Base-by-base conservation (phyloP, 75 land plant genomes). In the Picea glauca region DNA sequence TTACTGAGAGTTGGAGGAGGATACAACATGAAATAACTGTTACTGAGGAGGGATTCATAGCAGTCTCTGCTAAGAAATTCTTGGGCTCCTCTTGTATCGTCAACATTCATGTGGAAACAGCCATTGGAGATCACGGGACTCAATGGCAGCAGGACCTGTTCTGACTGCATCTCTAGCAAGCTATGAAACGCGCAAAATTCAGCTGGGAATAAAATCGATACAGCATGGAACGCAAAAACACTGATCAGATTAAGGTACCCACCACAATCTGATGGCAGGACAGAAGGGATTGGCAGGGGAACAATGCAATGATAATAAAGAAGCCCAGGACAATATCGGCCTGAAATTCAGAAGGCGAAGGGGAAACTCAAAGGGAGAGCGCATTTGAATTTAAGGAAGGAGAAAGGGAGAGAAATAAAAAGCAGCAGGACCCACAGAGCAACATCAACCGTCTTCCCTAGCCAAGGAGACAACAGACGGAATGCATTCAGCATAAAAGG, bases 221-320 rank as follows among this genome's bases (percentile, higher is more conserved):
- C 32, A 13, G 58, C 13, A 0, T 5, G 50, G 12, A 13, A 26
- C 5, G 18, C 20, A 20, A 20, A 4, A 62, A 62, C 6, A 20
- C 62, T 17, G 3, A 20, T 60, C 62, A 17, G 18, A 21, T 21
- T 62, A 21, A 21, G 63, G 23, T 50, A 50, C 56, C 85, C 76
- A 23, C 75, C 35, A 64, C 58, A 79, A 6, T 77, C 14, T 13
- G 60, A 80, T 11, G 77, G 58, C 14, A 23, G 78, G 78, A 80
- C 15, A 17, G 78, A 78, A 12, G 58, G 75, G 20, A 79, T 11
- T 60, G 54, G 65, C 65, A 68, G 17, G 58, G 75, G 60, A 72
- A 76, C 26, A 61, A 61, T 79, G 73, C 21, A 31, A 32, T 70
- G 73, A 23, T 13, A 15, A 70, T 5, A 32, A 23, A 15, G 17